phyloP scores from a whole-genome alignment of 257 asterid species.

The Solanum clarkiae region DNA sequence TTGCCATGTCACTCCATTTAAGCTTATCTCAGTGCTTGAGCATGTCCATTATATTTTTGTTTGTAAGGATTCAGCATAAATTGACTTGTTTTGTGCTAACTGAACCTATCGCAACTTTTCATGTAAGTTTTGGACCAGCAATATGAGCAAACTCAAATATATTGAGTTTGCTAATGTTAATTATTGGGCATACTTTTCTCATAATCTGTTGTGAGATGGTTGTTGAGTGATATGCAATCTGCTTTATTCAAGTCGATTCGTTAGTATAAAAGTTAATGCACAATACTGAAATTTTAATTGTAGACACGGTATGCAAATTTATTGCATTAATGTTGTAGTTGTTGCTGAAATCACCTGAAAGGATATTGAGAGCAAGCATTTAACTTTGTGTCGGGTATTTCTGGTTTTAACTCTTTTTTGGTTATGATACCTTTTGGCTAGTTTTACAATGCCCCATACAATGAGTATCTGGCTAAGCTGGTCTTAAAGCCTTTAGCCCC shows the following conservation, averaged over 20 bases:
- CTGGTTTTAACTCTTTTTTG: not conserved
- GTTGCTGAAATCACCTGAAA: not conserved
- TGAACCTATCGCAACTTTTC: not conserved
- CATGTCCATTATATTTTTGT: not conserved
- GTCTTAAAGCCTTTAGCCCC: constrained; percentile 81
- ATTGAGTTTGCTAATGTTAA: not conserved
- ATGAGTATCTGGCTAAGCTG: constrained; percentile 81
- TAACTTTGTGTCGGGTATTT: not conserved
- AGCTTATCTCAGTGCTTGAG: not conserved
- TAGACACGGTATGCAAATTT: not conserved
- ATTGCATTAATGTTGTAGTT: not conserved
- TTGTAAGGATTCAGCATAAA: not conserved
- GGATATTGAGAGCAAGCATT: not conserved
- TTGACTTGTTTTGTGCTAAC: not conserved
- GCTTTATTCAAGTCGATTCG: not conserved
- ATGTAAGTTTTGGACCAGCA: not conserved
- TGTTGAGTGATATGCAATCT: not conserved
- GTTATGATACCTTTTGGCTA: constrained; percentile 6
- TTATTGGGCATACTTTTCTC: not conserved
- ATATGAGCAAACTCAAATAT: not conserved
- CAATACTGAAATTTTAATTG: not conserved
- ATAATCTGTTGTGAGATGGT: not conserved
- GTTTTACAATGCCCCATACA: constrained; percentile 80
- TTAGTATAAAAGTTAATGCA: not conserved
- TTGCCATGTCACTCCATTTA: not conserved